Evolutionary conservation across 148 eudicot species (phyloP).

Genomic region (Rhododendron kiyosumense): DNA sequence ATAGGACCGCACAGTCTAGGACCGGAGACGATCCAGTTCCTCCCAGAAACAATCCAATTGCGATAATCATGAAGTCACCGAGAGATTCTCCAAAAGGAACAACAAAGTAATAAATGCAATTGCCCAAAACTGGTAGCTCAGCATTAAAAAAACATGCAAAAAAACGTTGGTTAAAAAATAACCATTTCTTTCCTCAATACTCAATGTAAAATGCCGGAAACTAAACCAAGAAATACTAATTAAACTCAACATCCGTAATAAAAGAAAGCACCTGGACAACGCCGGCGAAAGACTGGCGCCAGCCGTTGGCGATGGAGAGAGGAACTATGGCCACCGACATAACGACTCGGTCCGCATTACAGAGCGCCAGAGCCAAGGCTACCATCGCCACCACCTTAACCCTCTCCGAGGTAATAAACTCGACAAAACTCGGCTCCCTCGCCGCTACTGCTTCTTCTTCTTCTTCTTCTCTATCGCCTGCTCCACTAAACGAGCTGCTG

Average conservation of each 20-base stretch:
- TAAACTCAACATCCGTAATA: not conserved
- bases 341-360: conserved; percentile 94
- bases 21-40: too few relatives aligned
- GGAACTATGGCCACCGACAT: conserved; percentile 95
- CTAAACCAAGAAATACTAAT: not conserved
- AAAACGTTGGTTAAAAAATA: not conserved
- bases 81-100: not conserved
- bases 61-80: not conserved
- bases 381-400: conserved; percentile 91
- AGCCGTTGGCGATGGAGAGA: conserved; percentile 54
- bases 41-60: not conserved
- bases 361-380: conserved; percentile 78
- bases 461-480: not conserved
- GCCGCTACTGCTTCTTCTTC: not conserved
- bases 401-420: conserved; percentile 87
- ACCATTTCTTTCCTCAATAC: not conserved
- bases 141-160: not conserved
- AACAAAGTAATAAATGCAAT: not conserved
- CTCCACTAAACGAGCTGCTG: not conserved
- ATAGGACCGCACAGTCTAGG: too few relatives aligned
- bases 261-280: conserved; percentile 63
- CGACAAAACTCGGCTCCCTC: conserved; percentile 38
- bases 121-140: not conserved
- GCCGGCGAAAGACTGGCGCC: conserved; percentile 81
- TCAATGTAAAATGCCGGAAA: not conserved